A percentile compares a stretch with the other conserved stretches of the same genome.
Evolutionary conservation across 2,329 filamentous ascomycete species (phyloP).

Genomic region (Exophiala alcalophila): DNA sequence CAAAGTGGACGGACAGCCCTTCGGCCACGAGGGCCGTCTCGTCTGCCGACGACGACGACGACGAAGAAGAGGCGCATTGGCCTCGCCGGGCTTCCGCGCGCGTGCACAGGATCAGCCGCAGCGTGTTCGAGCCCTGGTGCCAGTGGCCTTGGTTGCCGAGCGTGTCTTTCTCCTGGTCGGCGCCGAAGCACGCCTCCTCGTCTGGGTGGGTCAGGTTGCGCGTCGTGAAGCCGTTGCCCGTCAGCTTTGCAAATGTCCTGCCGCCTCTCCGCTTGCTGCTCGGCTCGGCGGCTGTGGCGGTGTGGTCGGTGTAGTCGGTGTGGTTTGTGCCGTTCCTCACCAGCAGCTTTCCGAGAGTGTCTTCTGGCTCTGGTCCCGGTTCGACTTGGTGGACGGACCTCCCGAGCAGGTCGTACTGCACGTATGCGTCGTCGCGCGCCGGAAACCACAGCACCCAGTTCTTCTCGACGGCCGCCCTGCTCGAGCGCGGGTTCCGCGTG

Average conservation of each 20-base stretch:
- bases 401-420: conserved; percentile 38
- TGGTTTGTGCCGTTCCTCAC: conserved; percentile 1
- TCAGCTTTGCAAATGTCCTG: conserved; percentile 35
- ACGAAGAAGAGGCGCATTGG: too few relatives aligned
- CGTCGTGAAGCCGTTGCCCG: conserved; percentile 34
- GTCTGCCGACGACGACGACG: conserved; percentile 22
- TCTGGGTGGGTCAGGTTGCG: conserved; percentile 34
- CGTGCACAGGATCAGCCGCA: conserved; percentile 39
- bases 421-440: conserved; percentile 33
- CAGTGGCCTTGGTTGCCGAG: conserved; percentile 33
- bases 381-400: neutral
- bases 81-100: conserved; percentile 21
- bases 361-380: neutral
- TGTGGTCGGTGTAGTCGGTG: neutral
- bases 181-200: conserved; percentile 32
- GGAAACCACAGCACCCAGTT: conserved; percentile 43
- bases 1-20: conserved; percentile 35
- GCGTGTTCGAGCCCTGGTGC: conserved; percentile 42
- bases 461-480: conserved; percentile 39
- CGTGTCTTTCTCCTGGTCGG: conserved; percentile 18
- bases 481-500: conserved; percentile 37
- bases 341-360: conserved; percentile 1
- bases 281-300: neutral
- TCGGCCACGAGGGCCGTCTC: conserved; percentile 1
- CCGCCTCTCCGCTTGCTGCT: conserved; percentile 8